These are phyloP conservation scores for Oemleria cerasiformis DNA, from an alignment of 306 rosid genomes.

Conservation along the genomic window DNA sequence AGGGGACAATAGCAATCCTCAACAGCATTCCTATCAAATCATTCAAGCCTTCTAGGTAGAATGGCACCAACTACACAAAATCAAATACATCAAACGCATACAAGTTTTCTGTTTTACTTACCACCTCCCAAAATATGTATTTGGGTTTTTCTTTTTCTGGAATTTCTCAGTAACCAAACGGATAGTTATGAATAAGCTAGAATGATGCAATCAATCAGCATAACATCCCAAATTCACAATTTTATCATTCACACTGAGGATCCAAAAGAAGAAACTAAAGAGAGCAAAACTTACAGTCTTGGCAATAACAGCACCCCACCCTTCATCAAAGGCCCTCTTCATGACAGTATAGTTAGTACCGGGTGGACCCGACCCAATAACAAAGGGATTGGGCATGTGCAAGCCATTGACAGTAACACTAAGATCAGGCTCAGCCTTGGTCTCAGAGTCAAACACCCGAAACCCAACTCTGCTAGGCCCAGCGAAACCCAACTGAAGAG, in stretches of 20 bases:
- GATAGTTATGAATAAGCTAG: not conserved
- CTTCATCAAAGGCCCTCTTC: conserved; percentile 98
- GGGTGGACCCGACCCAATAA: conserved; percentile 96
- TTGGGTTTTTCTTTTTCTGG: not conserved
- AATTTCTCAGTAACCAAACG: conserved; percentile 14
- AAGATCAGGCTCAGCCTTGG: conserved; percentile 77
- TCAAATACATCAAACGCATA: not conserved
- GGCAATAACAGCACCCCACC: conserved; percentile 98
- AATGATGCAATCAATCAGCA: not conserved
- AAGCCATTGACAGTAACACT: conserved; percentile 83
- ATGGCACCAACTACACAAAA: not conserved
- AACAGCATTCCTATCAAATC: not conserved
- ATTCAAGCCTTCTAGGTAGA: not conserved
- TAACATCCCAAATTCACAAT: not conserved
- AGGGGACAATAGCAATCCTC: not conserved
- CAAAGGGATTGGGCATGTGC: conserved; percentile 88
- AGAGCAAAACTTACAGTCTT: conserved; percentile 67
- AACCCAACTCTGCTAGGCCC: conserved; percentile 54
- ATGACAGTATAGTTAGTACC: conserved; percentile 98
- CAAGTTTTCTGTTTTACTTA: not conserved
- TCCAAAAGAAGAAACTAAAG: conserved; percentile 11
- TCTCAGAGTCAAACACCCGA: conserved; percentile 61
- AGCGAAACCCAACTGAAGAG: conserved; percentile 21
- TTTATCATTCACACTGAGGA: not conserved
- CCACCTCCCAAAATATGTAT: not conserved